Base-by-base conservation (phyloP, 2,329 filamentous ascomycete genomes). In the Verticillium isaacii region DNA sequence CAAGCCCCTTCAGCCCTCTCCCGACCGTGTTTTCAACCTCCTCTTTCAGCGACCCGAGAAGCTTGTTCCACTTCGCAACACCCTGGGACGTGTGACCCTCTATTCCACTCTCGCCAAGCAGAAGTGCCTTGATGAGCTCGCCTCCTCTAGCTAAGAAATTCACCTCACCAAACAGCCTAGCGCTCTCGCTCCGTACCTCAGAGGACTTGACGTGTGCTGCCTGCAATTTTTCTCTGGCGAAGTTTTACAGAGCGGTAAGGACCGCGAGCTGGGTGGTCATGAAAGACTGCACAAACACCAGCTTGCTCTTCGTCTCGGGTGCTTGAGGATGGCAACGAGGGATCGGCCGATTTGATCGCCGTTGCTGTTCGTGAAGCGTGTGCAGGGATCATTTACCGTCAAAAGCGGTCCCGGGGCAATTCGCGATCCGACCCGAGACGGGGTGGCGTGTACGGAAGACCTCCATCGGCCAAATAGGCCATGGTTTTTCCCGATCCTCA, bases 211-310 rank as follows among this genome's bases (percentile, higher is more conserved):
- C 45, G n/a, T 60, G 8, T 1, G 36, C n/a, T 2, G 25, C 32
- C 12, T 60, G 56, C 57, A 57, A 62, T 3, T 50, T 25, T 37
- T 60, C 17, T 2, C 61, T 52, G 8, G 36, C 52, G 1, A 41
- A 1, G 52, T 41, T 61, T 32, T 41, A 17, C 37, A 41, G 37
- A 15, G 37, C 37, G 14, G 37, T 5, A 1, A 85, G 66, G 2
- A 86, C 69, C 55, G 84, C 74, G 1, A 76, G 76, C 69, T 85
- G 83, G 1, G 76, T 78, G 0, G 77, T 77, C 17, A 75, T 75
- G 62, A 84, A 80, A 6, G 78, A 82, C 11, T 79, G 77, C 9
- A 68, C 63, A 23, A 63, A 62, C 14, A 66, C 60, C 17, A 56
- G 34, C 52, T 63, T 61, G 23, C 68, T 67, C 34, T 41, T 58